Base-by-base conservation (phyloP, 148 eudicot species). In the Fagopyrum homotropicum region DNA sequence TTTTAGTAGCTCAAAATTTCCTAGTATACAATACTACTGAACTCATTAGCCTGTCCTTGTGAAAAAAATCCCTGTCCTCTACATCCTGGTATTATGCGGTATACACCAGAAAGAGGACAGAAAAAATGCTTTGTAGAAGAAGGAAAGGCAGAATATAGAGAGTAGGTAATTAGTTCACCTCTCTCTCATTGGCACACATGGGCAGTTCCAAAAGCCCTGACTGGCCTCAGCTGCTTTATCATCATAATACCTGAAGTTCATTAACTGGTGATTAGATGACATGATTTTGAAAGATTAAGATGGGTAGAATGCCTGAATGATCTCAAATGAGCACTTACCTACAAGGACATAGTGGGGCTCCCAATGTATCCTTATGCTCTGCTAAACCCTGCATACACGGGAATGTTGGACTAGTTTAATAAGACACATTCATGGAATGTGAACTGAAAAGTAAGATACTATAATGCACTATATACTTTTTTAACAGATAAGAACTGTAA, bases 161-260 rank as follows among this genome's bases (percentile, higher is more conserved):
- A 40, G 71, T 4, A 40, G 10, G 71, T 40, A 66, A 35, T 35
- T 17, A 14, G 14, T 40, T 66, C 79, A 94, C 98, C 98, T 94
- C 80, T 94, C 97, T 79, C 98, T 91, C 98, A 94, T 94, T 16
- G 97, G 98, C 74, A 94, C 98, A 85, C 98, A 94, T 7, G 98
- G 98, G 77, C 98, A 94, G 72, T 94, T 94, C 98, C 98, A 94
- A 80, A 94, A 94, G 6, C 98, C 97, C 80, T 94, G 98, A 35
- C 81, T 80, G 22, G 86, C 98, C 86, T 94, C 98, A 64, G 98
- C 97, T 50, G 85, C 80, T 83, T 94, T 94, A 84, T 94, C 98
- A 82, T 91, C 98, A 80, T 94, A 94, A 76, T 94, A 93, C 89
- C 98, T 94, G 86, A 69, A 79, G 73, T 30, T 45, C 63, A 72